Base-by-base conservation (phyloP, 352 stramenopile genomes). In the Peronospora tabacina region DNA sequence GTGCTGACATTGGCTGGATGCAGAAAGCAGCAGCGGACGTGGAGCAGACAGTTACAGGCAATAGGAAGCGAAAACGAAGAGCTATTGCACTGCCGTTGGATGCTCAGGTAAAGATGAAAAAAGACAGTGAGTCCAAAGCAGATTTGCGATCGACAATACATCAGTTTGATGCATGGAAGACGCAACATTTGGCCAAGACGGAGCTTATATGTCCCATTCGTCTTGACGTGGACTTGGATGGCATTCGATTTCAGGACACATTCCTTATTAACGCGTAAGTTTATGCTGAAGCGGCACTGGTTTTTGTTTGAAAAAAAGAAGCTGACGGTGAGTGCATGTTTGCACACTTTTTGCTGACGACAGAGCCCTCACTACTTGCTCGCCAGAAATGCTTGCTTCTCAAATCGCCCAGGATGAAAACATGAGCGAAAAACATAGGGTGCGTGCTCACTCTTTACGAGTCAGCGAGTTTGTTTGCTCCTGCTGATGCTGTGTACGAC, bases 151-250 rank as follows among this genome's bases (percentile, higher is more conserved):
- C 49, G 1, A 59, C 39, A 4, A 52, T 36, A 42, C n/a, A 46
- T 48, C 42, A 65, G 26, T 40, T 61, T 13, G 49, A 58, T 50
- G 39, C 52, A 35, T 41, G 51, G 35, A 66, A 62, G 15, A 34
- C 44, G 2, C 30, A 30, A 8, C 34, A 58, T 38, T 35, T 32
- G 26, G 40, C 61, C 1, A 65, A 57, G 5, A 33, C 39, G 2
- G 79, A 90, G 34, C 34, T 72, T 52, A 69, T 92, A 11, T 86
- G 75, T 28, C 78, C 81, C 8, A 79, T 92, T 37, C 78, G 81
- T 12, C 66, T 92, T 28, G 78, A 92, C 36, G 67, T 92, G 13
- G 75, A 92, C 32, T 61, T 86, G 38, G 71, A 88, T 46, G 78
- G 78, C 15, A 63, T 81, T 47, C 70, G 76, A 2, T 92, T 78